Percentiles rank a stretch among this genome's conserved stretches.
phyloP scores from a whole-genome alignment of 805 yeast species.

The Ogataea nakhonphanomensis region DNA sequence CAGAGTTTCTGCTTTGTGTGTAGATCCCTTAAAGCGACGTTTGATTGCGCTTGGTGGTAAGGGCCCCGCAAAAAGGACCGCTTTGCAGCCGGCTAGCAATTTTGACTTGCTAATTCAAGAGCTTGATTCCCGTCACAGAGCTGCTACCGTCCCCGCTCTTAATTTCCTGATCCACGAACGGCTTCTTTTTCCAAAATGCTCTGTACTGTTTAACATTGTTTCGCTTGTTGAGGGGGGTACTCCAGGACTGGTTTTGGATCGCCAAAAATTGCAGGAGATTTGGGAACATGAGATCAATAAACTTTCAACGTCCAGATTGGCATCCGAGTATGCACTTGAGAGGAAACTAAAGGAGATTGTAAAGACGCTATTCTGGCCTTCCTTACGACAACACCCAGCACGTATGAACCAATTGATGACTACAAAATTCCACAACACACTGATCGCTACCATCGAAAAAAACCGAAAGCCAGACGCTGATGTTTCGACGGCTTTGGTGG shows the following conservation, averaged over 20 bases:
- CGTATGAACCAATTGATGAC: neutral
- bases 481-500: too few relatives aligned
- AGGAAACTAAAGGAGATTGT: slow-evolving; percentile 19
- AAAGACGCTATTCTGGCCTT: slow-evolving; percentile 21
- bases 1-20: too few relatives aligned
- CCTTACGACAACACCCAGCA: neutral
- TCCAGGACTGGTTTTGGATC: slow-evolving; percentile 4
- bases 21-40: slow-evolving; percentile 1
- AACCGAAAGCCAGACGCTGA: too few relatives aligned
- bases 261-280: neutral
- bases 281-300: slow-evolving; percentile 22
- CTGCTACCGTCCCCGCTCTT: slow-evolving; percentile 10
- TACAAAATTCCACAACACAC: slow-evolving; percentile 1
- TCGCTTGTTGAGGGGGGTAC: slow-evolving; percentile 6
- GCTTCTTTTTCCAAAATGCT: slow-evolving; percentile 18
- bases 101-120: neutral
- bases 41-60: slow-evolving; percentile 1
- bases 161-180: slow-evolving; percentile 30
- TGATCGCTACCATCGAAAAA: too few relatives aligned
- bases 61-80: neutral
- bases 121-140: slow-evolving; percentile 9
- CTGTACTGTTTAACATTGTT: slow-evolving; percentile 18
- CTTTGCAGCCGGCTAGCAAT: neutral
- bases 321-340: slow-evolving; percentile 2
- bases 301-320: slow-evolving; percentile 1